Evolutionary conservation across 2,329 filamentous ascomycete species (phyloP), one percentile per base, ranked within the genome.

Genomic region (Teratosphaeria zuluensis): DNA sequence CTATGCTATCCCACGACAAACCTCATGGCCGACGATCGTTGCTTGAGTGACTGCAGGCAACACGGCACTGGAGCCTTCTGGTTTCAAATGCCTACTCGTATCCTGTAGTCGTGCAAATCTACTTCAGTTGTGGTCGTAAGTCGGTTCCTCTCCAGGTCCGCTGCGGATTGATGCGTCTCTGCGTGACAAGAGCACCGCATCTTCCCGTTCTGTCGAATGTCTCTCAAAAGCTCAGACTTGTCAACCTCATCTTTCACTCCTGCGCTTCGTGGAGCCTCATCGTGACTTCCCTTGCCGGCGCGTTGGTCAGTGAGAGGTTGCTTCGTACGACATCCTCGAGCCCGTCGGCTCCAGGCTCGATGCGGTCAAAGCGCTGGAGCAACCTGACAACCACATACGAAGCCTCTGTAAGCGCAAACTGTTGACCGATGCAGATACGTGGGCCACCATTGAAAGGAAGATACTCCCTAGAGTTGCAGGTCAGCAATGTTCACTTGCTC

Each of bases 341-440:
- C 52, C 62, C 58, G 48, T 60, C 35, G 66, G 58, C 52, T 66
- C 68, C 28, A 66, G 59, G n/a, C 53, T 64, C 58, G 21, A 69
- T 64, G 21, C 51, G 51, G 54, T 67, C 68, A 59, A 75, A 78
- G 19, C 68, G 65, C 67, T 77, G 75, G 56, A 77, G 69, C 52
- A 78, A 53, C 32, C 76, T 66, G 12, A 75, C 73, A 28, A 77
- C 66, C 28, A 76, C 75, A 62, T 77, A 79, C 0, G 63, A 72
- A 66, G 77, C 76, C 62, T 78, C 75, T 0, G 70, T 73, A 11
- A 74, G 60, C 0, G 92, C 89, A 74, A 96, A 96, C 4, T 81
- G 80, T 73, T 86, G 82, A 0, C 92, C 92, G 64, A 96, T 95
- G 70, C 92, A 96, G 69, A 88, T 89, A 56, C 91, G 78, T 1